phyloP scores from a whole-genome alignment of 208 protist genomes.

The Trypanosoma mega region DNA sequence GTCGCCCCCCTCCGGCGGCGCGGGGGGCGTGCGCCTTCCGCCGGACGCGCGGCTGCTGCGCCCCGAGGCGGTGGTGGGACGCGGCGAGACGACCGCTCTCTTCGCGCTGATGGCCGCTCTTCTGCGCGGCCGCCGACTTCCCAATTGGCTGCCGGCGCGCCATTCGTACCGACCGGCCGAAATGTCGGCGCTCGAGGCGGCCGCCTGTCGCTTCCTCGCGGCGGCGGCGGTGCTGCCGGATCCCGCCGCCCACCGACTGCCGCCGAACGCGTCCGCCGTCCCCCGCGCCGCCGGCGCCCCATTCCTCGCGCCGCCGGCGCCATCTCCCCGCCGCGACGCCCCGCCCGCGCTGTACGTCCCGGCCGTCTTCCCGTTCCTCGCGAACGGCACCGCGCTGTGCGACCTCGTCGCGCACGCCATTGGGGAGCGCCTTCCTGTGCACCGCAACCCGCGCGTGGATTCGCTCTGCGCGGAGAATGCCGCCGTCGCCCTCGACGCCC shows the following conservation, averaged over 20 bases:
- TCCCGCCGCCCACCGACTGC: slow-evolving; percentile 44
- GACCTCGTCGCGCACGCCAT: slow-evolving; percentile 36
- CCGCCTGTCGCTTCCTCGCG: slow-evolving; percentile 49
- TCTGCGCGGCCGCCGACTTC: neutral
- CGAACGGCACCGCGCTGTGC: slow-evolving; percentile 67
- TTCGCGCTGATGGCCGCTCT: slow-evolving; percentile 5
- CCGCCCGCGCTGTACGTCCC: slow-evolving; percentile 52
- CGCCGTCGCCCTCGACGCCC: slow-evolving; percentile 26
- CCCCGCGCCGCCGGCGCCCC: slow-evolving; percentile 45
- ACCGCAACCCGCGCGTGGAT: slow-evolving; percentile 49
- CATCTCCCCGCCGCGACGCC: slow-evolving; percentile 1
- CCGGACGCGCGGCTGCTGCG: neutral
- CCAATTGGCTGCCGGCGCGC: slow-evolving; percentile 38
- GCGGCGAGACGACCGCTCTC: slow-evolving; percentile 11
- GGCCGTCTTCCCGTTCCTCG: slow-evolving; percentile 75
- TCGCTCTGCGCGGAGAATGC: slow-evolving; percentile 63
- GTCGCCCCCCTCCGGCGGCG: neutral
- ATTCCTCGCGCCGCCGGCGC: slow-evolving; percentile 38
- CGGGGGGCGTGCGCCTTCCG: neutral
- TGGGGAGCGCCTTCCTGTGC: slow-evolving; percentile 17
- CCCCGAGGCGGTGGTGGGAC: neutral
- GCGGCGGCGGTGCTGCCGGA: slow-evolving; percentile 50
- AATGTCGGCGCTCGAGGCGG: slow-evolving; percentile 41
- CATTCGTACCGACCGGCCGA: slow-evolving; percentile 21
- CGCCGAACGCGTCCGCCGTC: slow-evolving; percentile 56